Evolutionary conservation across 2,329 filamentous ascomycete species (phyloP).

Genomic region (Didymella keratinophila): DNA sequence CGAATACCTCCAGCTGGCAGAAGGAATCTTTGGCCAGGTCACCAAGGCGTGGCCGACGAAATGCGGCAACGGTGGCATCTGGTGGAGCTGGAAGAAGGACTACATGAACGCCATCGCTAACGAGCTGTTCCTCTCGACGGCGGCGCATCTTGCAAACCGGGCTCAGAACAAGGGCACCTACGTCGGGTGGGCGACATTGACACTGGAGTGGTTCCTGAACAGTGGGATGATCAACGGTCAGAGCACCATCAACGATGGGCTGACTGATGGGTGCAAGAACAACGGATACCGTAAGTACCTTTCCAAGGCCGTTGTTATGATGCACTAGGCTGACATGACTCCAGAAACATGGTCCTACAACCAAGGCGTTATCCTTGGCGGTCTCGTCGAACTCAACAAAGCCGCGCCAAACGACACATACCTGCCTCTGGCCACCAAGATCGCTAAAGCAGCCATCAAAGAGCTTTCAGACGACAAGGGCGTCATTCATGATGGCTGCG

Average conservation of each 20-base stretch:
- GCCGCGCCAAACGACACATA: conserved; percentile 50
- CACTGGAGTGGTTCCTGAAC: conserved; percentile 61
- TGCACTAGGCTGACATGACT: background rate
- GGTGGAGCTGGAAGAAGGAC: conserved; percentile 56
- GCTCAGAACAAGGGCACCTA: conserved; percentile 52
- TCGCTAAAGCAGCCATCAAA: conserved; percentile 51
- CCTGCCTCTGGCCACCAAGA: conserved; percentile 46
- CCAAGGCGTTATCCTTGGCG: conserved; percentile 68
- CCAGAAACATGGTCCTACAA: conserved; percentile 62
- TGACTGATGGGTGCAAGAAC: conserved; percentile 60
- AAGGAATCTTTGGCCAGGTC: conserved; percentile 60
- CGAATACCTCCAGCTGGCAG: conserved; percentile 57
- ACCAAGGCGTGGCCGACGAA: conserved; percentile 47
- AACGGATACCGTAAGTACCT: conserved; percentile 53
- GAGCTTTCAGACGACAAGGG: conserved; percentile 49
- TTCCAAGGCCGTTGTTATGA: too few relatives aligned
- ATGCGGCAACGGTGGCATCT: conserved; percentile 59
- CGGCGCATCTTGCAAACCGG: conserved; percentile 64
- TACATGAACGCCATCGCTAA: conserved; percentile 65
- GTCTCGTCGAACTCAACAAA: conserved; percentile 61
- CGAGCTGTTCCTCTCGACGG: conserved; percentile 63
- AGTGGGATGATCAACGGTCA: conserved; percentile 58
- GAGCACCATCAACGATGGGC: conserved; percentile 63
- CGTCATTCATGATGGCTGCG: conserved; percentile 54
- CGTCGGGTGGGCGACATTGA: conserved; percentile 55